Evolutionary conservation across 2,329 filamentous ascomycete genomes (phyloP).

Genomic region (Fusarium acutatum): DNA sequence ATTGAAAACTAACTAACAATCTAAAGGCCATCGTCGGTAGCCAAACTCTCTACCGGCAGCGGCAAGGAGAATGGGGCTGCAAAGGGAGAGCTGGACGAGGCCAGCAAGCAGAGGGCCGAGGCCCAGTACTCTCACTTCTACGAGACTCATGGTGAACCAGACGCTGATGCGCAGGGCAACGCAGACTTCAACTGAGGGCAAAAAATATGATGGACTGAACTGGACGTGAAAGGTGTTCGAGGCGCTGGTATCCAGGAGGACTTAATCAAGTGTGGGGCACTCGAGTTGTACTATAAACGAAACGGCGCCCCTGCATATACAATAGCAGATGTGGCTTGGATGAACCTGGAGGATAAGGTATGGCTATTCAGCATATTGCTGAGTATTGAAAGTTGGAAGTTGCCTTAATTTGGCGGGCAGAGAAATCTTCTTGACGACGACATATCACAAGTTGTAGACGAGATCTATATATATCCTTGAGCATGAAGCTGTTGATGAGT

Average conservation of each 20-base stretch:
- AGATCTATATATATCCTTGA: constrained; percentile 3
- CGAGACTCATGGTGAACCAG: constrained; percentile 59
- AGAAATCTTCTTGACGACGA: background rate
- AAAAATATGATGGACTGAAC: background rate
- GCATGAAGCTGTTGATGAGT: background rate
- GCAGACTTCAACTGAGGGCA: constrained; percentile 58
- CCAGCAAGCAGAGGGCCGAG: constrained; percentile 60
- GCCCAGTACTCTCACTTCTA: constrained; percentile 61
- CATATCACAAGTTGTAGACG: constrained; percentile 8
- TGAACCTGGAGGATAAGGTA: constrained; percentile 10
- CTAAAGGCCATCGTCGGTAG: constrained; percentile 57
- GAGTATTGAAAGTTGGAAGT: background rate
- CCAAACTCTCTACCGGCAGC: constrained; percentile 50
- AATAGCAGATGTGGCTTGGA: constrained; percentile 21
- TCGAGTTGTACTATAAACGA: constrained; percentile 29
- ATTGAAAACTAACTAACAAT: constrained; percentile 13
- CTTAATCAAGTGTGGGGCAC: constrained; percentile 17
- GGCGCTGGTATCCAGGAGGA: constrained; percentile 12
- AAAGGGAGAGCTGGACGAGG: constrained; percentile 59
- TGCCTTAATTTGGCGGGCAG: background rate
- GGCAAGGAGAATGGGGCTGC: constrained; percentile 57
- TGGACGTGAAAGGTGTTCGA: background rate
- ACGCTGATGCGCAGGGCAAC: constrained; percentile 57
- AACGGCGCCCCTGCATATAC: constrained; percentile 12
- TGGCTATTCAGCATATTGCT: constrained; percentile 1